These are phyloP conservation scores for Epichloe bromicola DNA, from an alignment of 2,329 filamentous ascomycete genomes.

Conservation along the genomic window DNA sequence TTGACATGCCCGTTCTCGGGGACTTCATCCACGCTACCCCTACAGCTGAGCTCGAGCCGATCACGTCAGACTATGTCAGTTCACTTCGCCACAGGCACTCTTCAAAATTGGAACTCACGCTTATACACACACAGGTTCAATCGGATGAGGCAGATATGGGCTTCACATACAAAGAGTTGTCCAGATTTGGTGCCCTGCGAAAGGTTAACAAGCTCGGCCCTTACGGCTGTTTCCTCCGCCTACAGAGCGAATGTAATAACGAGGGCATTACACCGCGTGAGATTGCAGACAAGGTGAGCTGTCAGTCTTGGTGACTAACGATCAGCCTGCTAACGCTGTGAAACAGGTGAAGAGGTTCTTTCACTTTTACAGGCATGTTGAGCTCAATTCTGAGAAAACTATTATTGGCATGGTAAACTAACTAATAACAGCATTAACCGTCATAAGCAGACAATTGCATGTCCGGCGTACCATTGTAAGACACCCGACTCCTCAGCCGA, in stretches of 20 bases:
- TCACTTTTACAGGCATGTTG: background rate
- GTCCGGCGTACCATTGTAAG: slow-evolving; percentile 1
- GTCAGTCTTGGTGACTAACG: background rate
- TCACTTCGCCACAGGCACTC: slow-evolving; percentile 8
- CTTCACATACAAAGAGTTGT: slow-evolving; percentile 28
- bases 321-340: background rate
- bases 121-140: slow-evolving; percentile 11
- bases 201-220: slow-evolving; percentile 30
- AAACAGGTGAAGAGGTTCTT: slow-evolving; percentile 1
- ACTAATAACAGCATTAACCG: slow-evolving; percentile 5
- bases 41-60: slow-evolving; percentile 36
- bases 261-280: slow-evolving; percentile 13
- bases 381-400: background rate
- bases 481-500: background rate
- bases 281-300: slow-evolving; percentile 13
- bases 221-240: slow-evolving; percentile 25
- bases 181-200: slow-evolving; percentile 25
- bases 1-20: slow-evolving; percentile 46
- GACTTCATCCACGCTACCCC: slow-evolving; percentile 48
- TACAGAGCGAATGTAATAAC: slow-evolving; percentile 25
- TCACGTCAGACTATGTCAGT: slow-evolving; percentile 20
- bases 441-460: slow-evolving; percentile 1
- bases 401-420: too few species aligned
- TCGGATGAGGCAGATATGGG: slow-evolving; percentile 31
- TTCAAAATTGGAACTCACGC: background rate